These are phyloP conservation scores for Hypoxylon rickii DNA, from an alignment of 495 filamentous ascomycete genomes.

Conservation along the genomic window DNA sequence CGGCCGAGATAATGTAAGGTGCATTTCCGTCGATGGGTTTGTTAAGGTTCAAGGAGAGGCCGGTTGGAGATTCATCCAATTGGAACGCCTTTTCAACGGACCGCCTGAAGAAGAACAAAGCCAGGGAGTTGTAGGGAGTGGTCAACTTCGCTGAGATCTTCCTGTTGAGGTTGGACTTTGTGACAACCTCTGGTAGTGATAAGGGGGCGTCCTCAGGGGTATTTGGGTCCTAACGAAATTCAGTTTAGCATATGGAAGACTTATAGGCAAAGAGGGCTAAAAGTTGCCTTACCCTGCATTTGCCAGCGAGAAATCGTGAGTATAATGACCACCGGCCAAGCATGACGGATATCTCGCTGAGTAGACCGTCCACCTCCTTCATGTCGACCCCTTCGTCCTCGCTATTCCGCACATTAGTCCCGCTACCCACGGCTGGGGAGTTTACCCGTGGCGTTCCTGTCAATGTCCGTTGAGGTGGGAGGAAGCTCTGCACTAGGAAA, in stretches of 20 bases:
- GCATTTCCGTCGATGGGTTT: constrained; percentile 71
- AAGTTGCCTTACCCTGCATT: constrained; percentile 68
- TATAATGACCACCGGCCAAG: constrained; percentile 92
- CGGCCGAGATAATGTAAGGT: constrained; percentile 91
- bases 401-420: constrained; percentile 51
- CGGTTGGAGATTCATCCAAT: constrained; percentile 88
- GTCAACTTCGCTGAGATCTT: constrained; percentile 77
- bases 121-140: constrained; percentile 82
- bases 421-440: constrained; percentile 69
- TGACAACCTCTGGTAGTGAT: constrained; percentile 68
- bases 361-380: constrained; percentile 86
- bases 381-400: constrained; percentile 95
- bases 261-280: neutral
- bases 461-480: constrained; percentile 66
- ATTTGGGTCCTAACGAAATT: constrained; percentile 45
- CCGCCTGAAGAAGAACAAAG: constrained; percentile 93
- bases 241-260: constrained; percentile 12
- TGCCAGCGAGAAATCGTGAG: constrained; percentile 82
- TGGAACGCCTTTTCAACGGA: constrained; percentile 98
- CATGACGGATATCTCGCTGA: constrained; percentile 89
- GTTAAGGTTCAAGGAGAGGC: constrained; percentile 72
- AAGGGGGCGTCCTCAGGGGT: constrained; percentile 53
- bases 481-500: constrained; percentile 92
- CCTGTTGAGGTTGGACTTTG: constrained; percentile 70
- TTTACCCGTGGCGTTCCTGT: constrained; percentile 55